These are phyloP conservation scores for Rhizopogon sp. DNA, from an alignment of 768 basidiomycete genomes.

Conservation along the genomic window DNA sequence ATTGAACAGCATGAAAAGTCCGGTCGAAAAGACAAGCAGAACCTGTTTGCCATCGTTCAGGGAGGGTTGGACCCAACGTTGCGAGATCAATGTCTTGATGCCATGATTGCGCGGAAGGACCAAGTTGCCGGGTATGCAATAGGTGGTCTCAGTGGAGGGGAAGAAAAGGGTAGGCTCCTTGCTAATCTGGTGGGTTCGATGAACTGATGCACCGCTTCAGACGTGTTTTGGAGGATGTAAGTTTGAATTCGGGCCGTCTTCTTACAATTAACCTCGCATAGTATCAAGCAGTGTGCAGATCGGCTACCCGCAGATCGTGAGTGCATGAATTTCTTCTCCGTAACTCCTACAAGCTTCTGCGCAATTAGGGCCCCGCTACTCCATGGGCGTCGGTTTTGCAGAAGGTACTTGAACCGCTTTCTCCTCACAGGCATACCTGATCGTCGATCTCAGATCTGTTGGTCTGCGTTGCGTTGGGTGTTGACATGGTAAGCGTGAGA, in stretches of 20 bases:
- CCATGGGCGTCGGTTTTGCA: slow-evolving; percentile 91
- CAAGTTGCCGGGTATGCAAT: slow-evolving; percentile 88
- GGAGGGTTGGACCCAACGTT: slow-evolving; percentile 74
- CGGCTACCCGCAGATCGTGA: slow-evolving; percentile 73
- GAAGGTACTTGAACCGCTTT: slow-evolving; percentile 51
- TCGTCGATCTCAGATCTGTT: slow-evolving; percentile 55
- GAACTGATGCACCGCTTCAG: slow-evolving; percentile 30
- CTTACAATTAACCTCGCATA: slow-evolving; percentile 23
- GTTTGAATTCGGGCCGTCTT: slow-evolving; percentile 14
- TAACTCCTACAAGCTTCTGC: slow-evolving; percentile 1
- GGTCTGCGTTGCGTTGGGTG: slow-evolving; percentile 86
- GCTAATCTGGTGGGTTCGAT: slow-evolving; percentile 3
- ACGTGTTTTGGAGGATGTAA: slow-evolving; percentile 83
- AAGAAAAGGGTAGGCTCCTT: slow-evolving; percentile 68
- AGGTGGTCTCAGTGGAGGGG: slow-evolving; percentile 86
- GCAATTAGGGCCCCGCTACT: slow-evolving; percentile 73
- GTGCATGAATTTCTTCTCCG: slow-evolving; percentile 17
- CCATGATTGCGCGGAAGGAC: slow-evolving; percentile 74
- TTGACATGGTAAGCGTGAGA: slow-evolving; percentile 69
- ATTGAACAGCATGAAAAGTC: slow-evolving; percentile 69
- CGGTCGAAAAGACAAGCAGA: slow-evolving; percentile 63
- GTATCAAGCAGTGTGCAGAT: slow-evolving; percentile 79
- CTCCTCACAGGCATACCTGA: not conserved
- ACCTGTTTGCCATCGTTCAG: slow-evolving; percentile 90
- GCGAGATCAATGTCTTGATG: slow-evolving; percentile 71